Evolutionary conservation across 768 basidiomycete species (phyloP), one percentile per base, ranked within the genome.

Genomic region (Leucocoprinus birnbaumii): DNA sequence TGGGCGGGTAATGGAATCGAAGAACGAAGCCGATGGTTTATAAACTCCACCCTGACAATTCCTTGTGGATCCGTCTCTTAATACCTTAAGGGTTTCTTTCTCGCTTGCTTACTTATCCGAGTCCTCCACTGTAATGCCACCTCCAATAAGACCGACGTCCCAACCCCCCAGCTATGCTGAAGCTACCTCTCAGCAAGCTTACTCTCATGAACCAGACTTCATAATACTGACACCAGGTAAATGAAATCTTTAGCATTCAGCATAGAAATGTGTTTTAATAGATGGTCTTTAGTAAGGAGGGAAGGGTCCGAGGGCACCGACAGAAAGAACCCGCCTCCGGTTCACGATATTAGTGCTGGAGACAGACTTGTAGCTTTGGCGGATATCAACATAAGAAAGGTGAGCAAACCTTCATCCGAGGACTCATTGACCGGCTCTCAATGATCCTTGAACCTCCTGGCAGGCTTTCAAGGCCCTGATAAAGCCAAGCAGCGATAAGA

Each of bases 321-420:
- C 16, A 49, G 40, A 24, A 48, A 13, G 13, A 21, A 34, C 26
- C 54, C 54, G 8, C 54, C 48, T 14, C n/a, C n/a, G n/a, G 54
- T 55, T 43, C 54, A 55, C n/a, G 54, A 55, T n/a, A 55, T 55
- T 16, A 43, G 54, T 37, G 48, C 54, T n/a, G 54, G 54, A 3
- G 54, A 55, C 27, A 48, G 47, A 18, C 37, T 55, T 13, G 54
- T 55, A 3, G 54, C 54, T 4, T 48, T 55, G 40, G 40, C 34
- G 10, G 54, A 55, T 31, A 55, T 48, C 19, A 19, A 19, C 7
- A 42, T 49, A 14, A 27, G 54, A 34, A 55, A 49, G 31, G 54
- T 55, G 37, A 16, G 54, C 13, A 19, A 2, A 42, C 26, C n/a
- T 22, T 11, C 11, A 31, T 31, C 6, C 5, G n/a, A 38, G n/a